These are phyloP conservation scores for Aureococcus anophagefferens DNA, from an alignment of 108 stramenopile species.

Conservation along the genomic window DNA sequence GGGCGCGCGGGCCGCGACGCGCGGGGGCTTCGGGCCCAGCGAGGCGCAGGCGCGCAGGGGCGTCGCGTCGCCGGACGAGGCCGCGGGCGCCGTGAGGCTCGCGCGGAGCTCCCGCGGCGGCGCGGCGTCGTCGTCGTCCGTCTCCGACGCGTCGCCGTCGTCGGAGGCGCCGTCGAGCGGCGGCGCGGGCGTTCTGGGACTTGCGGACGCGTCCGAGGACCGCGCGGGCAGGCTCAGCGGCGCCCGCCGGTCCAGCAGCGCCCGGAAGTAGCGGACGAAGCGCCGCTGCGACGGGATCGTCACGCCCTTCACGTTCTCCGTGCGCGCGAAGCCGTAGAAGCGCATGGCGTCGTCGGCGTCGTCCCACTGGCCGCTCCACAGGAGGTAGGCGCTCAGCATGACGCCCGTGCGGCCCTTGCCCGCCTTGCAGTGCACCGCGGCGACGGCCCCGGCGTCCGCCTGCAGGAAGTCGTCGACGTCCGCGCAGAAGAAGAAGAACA, in stretches of 20 bases:
- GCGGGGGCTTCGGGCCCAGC: too few species aligned
- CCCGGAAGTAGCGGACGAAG: not conserved
- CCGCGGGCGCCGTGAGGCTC: too few species aligned
- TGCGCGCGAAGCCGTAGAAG: constrained; percentile 19
- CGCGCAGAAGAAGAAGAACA: constrained; percentile 39
- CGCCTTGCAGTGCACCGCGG: constrained; percentile 55
- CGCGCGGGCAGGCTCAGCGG: too few species aligned
- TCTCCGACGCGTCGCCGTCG: too few species aligned
- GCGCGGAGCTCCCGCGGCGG: too few species aligned
- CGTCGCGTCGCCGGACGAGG: too few species aligned
- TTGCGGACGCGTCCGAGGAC: too few species aligned
- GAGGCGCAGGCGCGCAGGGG: too few species aligned
- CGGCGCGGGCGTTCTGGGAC: too few species aligned
- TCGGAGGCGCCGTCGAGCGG: too few species aligned
- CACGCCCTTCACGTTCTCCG: constrained; percentile 30
- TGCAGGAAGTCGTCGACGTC: constrained; percentile 35
- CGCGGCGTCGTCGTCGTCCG: too few species aligned
- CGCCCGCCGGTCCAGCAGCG: not conserved
- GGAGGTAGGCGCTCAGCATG: constrained; percentile 43
- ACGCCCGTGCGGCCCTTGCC: constrained; percentile 54
- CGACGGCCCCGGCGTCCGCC: constrained; percentile 32
- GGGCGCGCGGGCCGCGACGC: too few species aligned
- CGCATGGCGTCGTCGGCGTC: not conserved
- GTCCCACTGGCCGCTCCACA: not conserved
- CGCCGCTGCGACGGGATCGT: constrained; percentile 28